Evolutionary conservation across 2,329 filamentous ascomycete species (phyloP), one percentile per base, ranked within the genome.

Genomic region (Akanthomyces muscarius): DNA sequence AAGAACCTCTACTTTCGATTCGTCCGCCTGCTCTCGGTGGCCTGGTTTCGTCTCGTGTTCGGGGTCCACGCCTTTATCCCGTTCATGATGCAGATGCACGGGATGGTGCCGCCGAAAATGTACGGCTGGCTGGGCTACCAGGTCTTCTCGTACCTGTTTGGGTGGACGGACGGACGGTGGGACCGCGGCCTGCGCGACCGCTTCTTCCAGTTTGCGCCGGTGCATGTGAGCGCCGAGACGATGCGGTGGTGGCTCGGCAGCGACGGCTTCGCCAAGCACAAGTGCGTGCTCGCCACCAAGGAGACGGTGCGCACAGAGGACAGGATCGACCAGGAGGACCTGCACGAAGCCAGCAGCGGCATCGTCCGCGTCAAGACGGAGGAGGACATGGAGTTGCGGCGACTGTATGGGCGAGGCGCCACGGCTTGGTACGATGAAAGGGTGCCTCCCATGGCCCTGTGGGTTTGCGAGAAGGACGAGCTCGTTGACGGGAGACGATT

Each of bases 221-320:
- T 96, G 0, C 96, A 96, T 70, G 91, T 97, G 57, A 92, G 88
- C 68, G 85, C 91, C 0, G 92, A 97, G 76, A 89, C 87, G 64
- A 97, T 97, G 91, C 83, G 91, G 6, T 98, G 94, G 94, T 97
- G 94, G 94, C 82, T 97, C 0, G 94, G 93, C 0, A 80, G 88
- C 4, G 91, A 95, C 69, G 92, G 92, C 68, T 97, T 96, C 70
- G 80, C 81, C 2, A 74, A 74, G 69, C 91, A 97, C 70, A 91
- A 90, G 72, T 97, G 93, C 71, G 96, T 97, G 58, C 79, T 97
- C 7, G 84, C 90, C 1, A 96, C 92, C 0, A 84, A 85, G 45
- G 89, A 93, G 65, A 86, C 89, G 64, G 83, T 84, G 62, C 79
- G 75, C 48, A 81, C 83, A 10, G 88, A 91, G 68, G 86, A 89